Evolutionary conservation across 257 asterid species (phyloP).

Genomic region (Solanum tarapatanum): DNA sequence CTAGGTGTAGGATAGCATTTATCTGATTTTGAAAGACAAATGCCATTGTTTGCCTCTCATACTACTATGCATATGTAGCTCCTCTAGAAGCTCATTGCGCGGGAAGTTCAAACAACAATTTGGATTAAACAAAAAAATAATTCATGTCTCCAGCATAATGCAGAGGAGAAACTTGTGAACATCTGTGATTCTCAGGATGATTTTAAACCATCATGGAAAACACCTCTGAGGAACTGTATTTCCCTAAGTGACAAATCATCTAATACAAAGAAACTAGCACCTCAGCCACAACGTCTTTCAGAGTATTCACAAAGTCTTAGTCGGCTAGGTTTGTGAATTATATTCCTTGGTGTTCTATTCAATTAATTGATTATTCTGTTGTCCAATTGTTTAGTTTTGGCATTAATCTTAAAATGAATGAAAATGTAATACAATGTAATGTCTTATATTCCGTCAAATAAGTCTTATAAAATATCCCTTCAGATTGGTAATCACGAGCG

Average conservation of each 20-base stretch:
- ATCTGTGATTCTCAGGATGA: conserved; percentile 52
- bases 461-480: neutral
- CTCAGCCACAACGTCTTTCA: conserved; percentile 77
- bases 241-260: conserved; percentile 12
- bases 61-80: no score
- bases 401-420: neutral
- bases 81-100: no score
- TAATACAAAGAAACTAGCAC: conserved; percentile 35
- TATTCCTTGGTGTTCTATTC: neutral
- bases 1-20: no score
- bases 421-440: neutral
- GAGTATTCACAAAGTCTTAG: conserved; percentile 55
- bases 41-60: no score
- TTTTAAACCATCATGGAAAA: conserved; percentile 44
- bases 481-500: neutral
- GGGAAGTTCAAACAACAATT: no score
- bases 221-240: conserved; percentile 45
- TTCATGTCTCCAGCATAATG: no score
- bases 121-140: no score
- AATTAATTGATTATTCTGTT: neutral
- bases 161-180: conserved; percentile 25
- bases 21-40: no score
- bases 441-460: neutral
- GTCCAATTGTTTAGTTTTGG: no score
- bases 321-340: conserved; percentile 35